A percentile compares a stretch with the other conserved stretches of the same genome.
Evolutionary conservation across 805 yeast genomes (phyloP).

Genomic region (Candida gorgasii): DNA sequence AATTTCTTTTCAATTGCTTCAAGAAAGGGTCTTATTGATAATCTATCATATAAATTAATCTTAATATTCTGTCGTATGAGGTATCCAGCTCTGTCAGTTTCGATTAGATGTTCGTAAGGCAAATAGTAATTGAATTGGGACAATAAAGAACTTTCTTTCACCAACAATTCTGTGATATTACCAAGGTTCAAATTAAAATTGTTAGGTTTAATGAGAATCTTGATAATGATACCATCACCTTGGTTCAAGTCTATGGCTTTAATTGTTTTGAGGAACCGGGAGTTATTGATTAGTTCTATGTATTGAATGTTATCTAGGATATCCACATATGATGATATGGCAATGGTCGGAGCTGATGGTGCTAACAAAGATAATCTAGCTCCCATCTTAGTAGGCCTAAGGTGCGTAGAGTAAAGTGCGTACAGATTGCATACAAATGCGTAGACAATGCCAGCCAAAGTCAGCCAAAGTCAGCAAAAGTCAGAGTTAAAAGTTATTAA

Average conservation of each 20-base stretch:
- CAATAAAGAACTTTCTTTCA: constrained; percentile 41
- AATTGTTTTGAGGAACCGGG: constrained; percentile 83
- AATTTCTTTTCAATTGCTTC: constrained; percentile 80
- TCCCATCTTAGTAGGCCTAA: constrained; percentile 58
- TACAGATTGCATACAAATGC: background rate
- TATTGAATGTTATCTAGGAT: constrained; percentile 76
- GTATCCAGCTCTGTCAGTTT: constrained; percentile 91
- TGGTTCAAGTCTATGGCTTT: constrained; percentile 67
- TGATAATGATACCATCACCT: constrained; percentile 70
- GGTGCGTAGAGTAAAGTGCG: background rate
- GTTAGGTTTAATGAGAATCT: constrained; percentile 69
- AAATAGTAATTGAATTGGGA: constrained; percentile 58
- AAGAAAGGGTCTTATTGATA: constrained; percentile 84
- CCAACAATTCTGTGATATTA: constrained; percentile 26
- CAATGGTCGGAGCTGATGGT: constrained; percentile 90
- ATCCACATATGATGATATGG: constrained; percentile 85
- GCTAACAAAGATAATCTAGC: constrained; percentile 81
- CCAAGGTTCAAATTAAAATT: constrained; percentile 26
- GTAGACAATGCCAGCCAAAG: no score
- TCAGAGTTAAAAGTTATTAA: background rate
- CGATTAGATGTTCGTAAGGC: constrained; percentile 72
- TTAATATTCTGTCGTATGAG: constrained; percentile 78
- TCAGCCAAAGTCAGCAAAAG: background rate
- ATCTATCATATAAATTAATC: constrained; percentile 82
- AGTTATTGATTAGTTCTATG: constrained; percentile 70